These are phyloP conservation scores for Ganoderma lingzhi DNA, from an alignment of 1,284 basidiomycete species.

Conservation along the genomic window DNA sequence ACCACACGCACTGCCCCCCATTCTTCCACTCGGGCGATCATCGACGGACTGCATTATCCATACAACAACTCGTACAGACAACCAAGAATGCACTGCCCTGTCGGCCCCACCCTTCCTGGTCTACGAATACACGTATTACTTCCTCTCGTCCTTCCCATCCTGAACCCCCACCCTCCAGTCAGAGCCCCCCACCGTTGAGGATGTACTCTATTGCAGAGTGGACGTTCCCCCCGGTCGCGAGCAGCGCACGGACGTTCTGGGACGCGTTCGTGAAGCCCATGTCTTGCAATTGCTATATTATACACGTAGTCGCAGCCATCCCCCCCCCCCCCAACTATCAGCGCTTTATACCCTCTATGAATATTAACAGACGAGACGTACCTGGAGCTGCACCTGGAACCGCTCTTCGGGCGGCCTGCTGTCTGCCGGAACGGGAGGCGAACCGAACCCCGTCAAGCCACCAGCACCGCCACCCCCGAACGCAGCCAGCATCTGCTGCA, in stretches of 20 bases:
- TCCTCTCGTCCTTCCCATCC: neutral
- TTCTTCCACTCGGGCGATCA: neutral
- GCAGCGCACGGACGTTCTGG: conserved; percentile 89
- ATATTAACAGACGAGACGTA: conserved; percentile 39
- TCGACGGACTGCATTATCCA: neutral
- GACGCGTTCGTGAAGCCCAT: conserved; percentile 88
- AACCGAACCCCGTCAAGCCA: conserved; percentile 41
- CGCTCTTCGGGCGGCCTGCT: conserved; percentile 85
- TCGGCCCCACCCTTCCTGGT: neutral
- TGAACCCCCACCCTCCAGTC: conserved; percentile 14
- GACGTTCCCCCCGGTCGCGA: conserved; percentile 90
- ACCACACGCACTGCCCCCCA: neutral
- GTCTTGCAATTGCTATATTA: conserved; percentile 79
- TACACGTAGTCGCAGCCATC: neutral
- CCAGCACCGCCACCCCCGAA: conserved; percentile 40
- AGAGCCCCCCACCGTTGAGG: conserved; percentile 78
- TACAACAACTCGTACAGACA: neutral
- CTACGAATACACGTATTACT: conserved; percentile 2
- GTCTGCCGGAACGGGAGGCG: conserved; percentile 62
- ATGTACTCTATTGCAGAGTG: conserved; percentile 93
- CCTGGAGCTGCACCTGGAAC: conserved; percentile 87
- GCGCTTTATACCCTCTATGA: conserved; percentile 2
- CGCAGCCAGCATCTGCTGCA: conserved; percentile 57
- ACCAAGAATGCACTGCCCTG: neutral
- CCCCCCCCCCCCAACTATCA: neutral